These are phyloP conservation scores for Euphorbia lathyris DNA, from an alignment of 345 rosid species.

Conservation along the genomic window DNA sequence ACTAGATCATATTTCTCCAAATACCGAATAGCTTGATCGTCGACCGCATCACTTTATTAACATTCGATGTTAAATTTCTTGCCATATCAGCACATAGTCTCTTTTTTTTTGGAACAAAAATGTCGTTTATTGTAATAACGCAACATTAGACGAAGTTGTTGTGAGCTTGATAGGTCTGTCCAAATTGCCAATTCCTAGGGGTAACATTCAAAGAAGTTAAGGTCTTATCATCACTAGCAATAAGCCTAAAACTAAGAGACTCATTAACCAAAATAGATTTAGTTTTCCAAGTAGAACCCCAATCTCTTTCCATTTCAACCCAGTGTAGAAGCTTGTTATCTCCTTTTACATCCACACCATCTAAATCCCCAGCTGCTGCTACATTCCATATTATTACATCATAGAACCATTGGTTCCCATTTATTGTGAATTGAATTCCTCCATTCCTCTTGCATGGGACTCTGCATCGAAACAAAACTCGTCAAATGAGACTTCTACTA, in stretches of 20 bases:
- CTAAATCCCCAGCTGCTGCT: slow-evolving; percentile 68
- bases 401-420: slow-evolving; percentile 65
- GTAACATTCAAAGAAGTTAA: slow-evolving; percentile 40
- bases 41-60: too few species aligned
- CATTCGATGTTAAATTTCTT: too few species aligned
- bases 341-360: slow-evolving; percentile 54
- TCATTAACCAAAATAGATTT: slow-evolving; percentile 34
- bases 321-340: slow-evolving; percentile 31
- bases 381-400: slow-evolving; percentile 56
- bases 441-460: slow-evolving; percentile 68
- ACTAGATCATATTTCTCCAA: too few species aligned
- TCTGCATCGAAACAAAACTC: slow-evolving; percentile 29
- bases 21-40: too few species aligned
- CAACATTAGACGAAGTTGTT: slow-evolving; percentile 40
- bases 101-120: too few species aligned
- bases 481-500: too few species aligned
- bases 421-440: slow-evolving; percentile 63
- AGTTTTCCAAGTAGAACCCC: slow-evolving; percentile 57
- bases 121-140: too few species aligned
- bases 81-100: too few species aligned
- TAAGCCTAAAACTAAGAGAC: slow-evolving; percentile 43
- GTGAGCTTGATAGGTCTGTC: slow-evolving; percentile 41
- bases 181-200: slow-evolving; percentile 48
- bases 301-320: slow-evolving; percentile 40
- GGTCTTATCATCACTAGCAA: slow-evolving; percentile 38